Base-by-base conservation (phyloP, 495 filamentous ascomycete genomes). In the Penicillium chermesinum region DNA sequence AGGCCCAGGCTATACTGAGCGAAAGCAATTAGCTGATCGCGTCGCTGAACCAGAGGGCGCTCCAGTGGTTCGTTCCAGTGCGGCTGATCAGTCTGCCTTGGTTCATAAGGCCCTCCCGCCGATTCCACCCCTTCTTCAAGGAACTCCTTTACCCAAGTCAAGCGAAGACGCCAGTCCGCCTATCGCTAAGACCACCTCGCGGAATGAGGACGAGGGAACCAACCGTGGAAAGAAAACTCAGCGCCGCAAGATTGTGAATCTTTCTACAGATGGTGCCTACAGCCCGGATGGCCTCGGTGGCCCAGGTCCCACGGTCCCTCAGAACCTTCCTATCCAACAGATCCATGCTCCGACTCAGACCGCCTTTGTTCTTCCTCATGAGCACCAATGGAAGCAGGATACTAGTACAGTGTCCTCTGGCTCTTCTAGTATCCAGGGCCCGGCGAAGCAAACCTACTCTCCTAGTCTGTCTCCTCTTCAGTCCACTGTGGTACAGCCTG, bases 11-110 rank as follows among this genome's bases (percentile, higher is more conserved):
- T 89, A 87, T 57, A 81, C 80, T 13, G 93, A 98, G 66, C 82
- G 83, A 54, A 87, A 87, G 42, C 88, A 87, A 42, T 73, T 98
- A 21, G 77, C 86, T n/a, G 93, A 96, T 12, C 80, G 90, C 20
- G 87, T 75, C 4, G 84, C 84, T 2, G 82, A 93, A 53, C 82
- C 82, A 20, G 75, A 83, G 33, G 80, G 75, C 33, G 82, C 89
- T 15, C 88, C 90, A 2, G 82, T 95, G 6, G 74, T 95, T 27
- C 88, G 86, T 59, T 73, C 76, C 7, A 72, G 76, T 32, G 80
- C 83, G 30, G 67, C 71, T 25, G 72, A 74, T 55, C 71, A 75
- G 10, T 75, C 80, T 19, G 72, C 81, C 7, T 72, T 84, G 44
- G 79, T 87, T 13, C 84, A 78, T 67, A 88, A 85, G 56, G 50